phyloP scores from a whole-genome alignment of 495 filamentous ascomycete species.

The Hypoxylon trugodes region DNA sequence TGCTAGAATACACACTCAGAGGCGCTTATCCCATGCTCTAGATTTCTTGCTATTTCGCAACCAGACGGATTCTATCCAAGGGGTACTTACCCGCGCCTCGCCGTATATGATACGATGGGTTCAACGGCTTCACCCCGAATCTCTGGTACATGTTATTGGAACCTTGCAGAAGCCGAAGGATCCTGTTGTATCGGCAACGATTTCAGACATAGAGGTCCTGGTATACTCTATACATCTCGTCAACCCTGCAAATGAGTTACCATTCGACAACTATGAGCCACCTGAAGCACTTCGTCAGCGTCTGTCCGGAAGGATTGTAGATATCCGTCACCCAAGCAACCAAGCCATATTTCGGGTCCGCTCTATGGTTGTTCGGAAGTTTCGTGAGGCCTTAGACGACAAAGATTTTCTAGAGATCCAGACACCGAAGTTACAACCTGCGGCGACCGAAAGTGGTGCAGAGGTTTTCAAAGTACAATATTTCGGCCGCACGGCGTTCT shows the following conservation, averaged over 20 bases:
- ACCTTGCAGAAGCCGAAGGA: conserved; percentile 72
- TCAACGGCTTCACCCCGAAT: conserved; percentile 73
- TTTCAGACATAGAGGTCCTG: conserved; percentile 77
- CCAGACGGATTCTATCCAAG: conserved; percentile 77
- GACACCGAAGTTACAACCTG: conserved; percentile 79
- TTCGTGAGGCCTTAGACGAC: conserved; percentile 71
- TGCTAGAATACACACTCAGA: conserved; percentile 76
- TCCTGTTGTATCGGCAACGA: conserved; percentile 72
- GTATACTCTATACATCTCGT: conserved; percentile 74
- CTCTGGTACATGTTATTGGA: conserved; percentile 75
- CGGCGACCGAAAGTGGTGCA: conserved; percentile 80
- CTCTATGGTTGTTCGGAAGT: conserved; percentile 71
- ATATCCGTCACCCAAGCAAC: conserved; percentile 75
- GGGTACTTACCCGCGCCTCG: conserved; percentile 61
- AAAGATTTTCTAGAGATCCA: conserved; percentile 80
- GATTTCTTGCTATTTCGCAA: conserved; percentile 81
- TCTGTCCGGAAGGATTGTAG: conserved; percentile 57
- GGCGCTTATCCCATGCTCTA: conserved; percentile 78
- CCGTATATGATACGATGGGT: conserved; percentile 86
- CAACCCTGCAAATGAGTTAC: conserved; percentile 31
- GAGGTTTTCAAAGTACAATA: conserved; percentile 84
- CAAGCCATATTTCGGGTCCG: conserved; percentile 78
- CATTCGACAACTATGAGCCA: conserved; percentile 33
- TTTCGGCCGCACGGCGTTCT: conserved; percentile 77
- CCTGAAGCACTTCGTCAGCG: conserved; percentile 46